phyloP scores from a whole-genome alignment of 2,329 filamentous ascomycete species.

The Talaromyces islandicus region DNA sequence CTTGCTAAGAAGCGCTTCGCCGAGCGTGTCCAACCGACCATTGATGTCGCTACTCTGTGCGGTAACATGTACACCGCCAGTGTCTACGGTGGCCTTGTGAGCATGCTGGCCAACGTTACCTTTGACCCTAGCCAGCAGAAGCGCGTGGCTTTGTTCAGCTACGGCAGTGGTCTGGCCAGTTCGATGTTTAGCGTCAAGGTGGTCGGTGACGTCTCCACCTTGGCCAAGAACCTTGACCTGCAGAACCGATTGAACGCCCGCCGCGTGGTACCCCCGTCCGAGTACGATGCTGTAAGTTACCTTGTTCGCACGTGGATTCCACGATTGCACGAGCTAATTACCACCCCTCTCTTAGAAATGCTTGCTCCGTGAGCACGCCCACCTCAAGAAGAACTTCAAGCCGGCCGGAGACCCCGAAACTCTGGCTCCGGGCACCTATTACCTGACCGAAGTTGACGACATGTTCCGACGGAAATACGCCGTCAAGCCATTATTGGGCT shows the following conservation, averaged over 20 bases:
- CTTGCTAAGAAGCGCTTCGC: slow-evolving; percentile 79
- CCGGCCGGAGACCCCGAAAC: slow-evolving; percentile 64
- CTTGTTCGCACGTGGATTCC: slow-evolving; percentile 12
- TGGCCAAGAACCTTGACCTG: slow-evolving; percentile 64
- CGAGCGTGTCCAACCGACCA: slow-evolving; percentile 67
- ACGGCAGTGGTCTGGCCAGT: slow-evolving; percentile 70
- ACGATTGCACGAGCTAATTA: not conserved
- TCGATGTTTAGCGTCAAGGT: slow-evolving; percentile 64
- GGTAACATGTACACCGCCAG: slow-evolving; percentile 60
- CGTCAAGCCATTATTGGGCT: slow-evolving; percentile 59
- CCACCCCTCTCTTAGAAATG: slow-evolving; percentile 56
- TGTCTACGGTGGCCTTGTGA: slow-evolving; percentile 52
- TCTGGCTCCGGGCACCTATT: slow-evolving; percentile 65
- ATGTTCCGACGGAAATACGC: slow-evolving; percentile 79
- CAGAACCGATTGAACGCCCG: slow-evolving; percentile 62
- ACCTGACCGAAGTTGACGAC: slow-evolving; percentile 72
- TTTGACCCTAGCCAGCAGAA: slow-evolving; percentile 62
- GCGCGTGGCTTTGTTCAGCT: slow-evolving; percentile 71
- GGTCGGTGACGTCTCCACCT: slow-evolving; percentile 61
- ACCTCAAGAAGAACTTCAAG: slow-evolving; percentile 72
- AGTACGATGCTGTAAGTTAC: slow-evolving; percentile 63
- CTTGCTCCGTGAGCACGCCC: slow-evolving; percentile 72
- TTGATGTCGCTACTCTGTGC: slow-evolving; percentile 72
- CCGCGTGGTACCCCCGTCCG: slow-evolving; percentile 61
- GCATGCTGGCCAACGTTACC: slow-evolving; percentile 58